Evolutionary conservation across 495 filamentous ascomycete genomes (phyloP).

Genomic region (Neurospora sp.): DNA sequence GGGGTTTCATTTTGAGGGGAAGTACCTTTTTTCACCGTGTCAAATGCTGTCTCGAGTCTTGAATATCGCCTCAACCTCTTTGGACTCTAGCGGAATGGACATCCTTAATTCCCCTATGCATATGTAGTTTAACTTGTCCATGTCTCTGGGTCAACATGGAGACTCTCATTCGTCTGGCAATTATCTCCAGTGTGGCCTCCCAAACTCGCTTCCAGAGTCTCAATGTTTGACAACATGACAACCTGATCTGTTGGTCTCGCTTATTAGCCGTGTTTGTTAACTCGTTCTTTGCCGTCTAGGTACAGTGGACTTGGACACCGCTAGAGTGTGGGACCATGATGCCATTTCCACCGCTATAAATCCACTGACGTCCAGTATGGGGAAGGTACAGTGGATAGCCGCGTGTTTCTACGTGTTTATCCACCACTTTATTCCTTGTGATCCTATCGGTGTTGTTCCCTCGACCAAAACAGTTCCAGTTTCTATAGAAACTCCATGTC

Average conservation of each 20-base stretch:
- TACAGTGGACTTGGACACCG: background rate
- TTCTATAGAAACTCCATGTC: background rate
- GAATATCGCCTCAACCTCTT: background rate
- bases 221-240: background rate
- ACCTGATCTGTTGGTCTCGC: background rate
- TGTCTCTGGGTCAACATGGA: background rate
- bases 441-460: background rate
- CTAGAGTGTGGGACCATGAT: background rate
- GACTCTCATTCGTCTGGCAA: background rate
- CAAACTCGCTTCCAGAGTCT: background rate
- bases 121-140: background rate
- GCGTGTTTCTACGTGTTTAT: background rate
- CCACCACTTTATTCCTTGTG: background rate
- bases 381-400: background rate
- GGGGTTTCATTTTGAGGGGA: background rate
- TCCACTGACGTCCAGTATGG: too few relatives aligned
- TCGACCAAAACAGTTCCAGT: background rate
- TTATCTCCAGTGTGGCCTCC: background rate
- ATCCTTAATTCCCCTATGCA: background rate
- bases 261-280: background rate
- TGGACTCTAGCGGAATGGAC: background rate
- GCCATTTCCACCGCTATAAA: background rate
- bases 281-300: background rate
- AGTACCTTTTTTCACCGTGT: background rate
- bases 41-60: background rate